phyloP scores from a whole-genome alignment of 805 yeast genomes.

The Candida boleticola region DNA sequence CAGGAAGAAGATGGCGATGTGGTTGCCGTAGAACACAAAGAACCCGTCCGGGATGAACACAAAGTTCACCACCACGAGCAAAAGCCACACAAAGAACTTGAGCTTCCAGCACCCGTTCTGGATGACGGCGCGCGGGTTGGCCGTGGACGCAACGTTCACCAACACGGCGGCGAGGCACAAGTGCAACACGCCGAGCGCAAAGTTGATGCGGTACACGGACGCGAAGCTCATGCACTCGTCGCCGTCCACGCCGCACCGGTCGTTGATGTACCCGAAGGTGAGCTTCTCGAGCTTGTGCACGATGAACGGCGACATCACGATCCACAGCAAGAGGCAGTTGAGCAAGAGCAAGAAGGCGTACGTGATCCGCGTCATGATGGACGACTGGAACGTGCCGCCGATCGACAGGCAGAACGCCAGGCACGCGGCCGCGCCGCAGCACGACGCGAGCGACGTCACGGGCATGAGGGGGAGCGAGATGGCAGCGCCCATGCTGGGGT shows the following conservation, averaged over 20 bases:
- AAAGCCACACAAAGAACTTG: conserved; percentile 61
- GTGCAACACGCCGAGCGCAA: conserved; percentile 82
- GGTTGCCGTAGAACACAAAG: conserved; percentile 87
- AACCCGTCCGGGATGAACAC: conserved; percentile 78
- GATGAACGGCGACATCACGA: conserved; percentile 82
- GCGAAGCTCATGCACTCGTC: conserved; percentile 83
- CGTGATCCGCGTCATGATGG: conserved; percentile 79
- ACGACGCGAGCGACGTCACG: conserved; percentile 60
- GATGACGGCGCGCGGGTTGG: conserved; percentile 72
- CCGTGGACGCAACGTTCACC: conserved; percentile 72
- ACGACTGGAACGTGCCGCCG: conserved; percentile 66
- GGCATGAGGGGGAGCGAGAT: conserved; percentile 70
- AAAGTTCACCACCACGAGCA: conserved; percentile 61
- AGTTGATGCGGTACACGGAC: conserved; percentile 89
- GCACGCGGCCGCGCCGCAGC: conserved; percentile 74
- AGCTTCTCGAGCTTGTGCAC: conserved; percentile 69
- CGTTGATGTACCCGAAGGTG: conserved; percentile 65
- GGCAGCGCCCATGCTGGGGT: conserved; percentile 55
- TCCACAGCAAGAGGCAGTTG: conserved; percentile 87
- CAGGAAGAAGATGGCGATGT: conserved; percentile 80
- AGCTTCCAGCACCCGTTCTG: conserved; percentile 93
- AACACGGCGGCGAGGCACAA: conserved; percentile 64
- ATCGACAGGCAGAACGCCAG: conserved; percentile 53
- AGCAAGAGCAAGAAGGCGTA: conserved; percentile 77
- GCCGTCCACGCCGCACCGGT: conserved; percentile 69